Percentiles rank a stretch among this genome's conserved stretches.
Evolutionary conservation across 768 basidiomycete genomes (phyloP).

Genomic region (Rubroboletus satanas): DNA sequence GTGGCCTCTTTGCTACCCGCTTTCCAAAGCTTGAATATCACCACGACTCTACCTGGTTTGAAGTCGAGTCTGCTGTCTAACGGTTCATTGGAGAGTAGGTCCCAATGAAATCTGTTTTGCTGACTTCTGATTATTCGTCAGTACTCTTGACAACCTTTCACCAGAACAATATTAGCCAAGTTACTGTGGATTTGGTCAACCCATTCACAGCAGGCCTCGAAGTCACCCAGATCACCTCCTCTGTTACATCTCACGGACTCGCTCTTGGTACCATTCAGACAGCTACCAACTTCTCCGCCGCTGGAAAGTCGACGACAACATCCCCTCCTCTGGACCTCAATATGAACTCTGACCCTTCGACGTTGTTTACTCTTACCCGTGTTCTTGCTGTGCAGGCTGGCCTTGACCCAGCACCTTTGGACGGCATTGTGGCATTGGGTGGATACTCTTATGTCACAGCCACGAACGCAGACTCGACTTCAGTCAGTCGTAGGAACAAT

Average conservation of each 20-base stretch:
- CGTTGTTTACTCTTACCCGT: slow-evolving; percentile 71
- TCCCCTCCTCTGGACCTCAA: slow-evolving; percentile 57
- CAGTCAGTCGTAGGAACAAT: slow-evolving; percentile 38
- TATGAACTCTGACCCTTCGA: slow-evolving; percentile 64
- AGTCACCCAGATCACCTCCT: slow-evolving; percentile 57
- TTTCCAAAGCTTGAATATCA: slow-evolving; percentile 55
- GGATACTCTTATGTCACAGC: slow-evolving; percentile 53
- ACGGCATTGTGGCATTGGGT: slow-evolving; percentile 63
- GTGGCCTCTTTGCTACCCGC: slow-evolving; percentile 57
- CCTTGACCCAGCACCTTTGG: slow-evolving; percentile 55
- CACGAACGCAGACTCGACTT: slow-evolving; percentile 33
- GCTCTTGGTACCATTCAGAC: slow-evolving; percentile 58
- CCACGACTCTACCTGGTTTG: slow-evolving; percentile 56
- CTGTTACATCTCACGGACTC: slow-evolving; percentile 60
- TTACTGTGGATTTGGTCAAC: slow-evolving; percentile 58
- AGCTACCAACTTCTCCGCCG: slow-evolving; percentile 45
- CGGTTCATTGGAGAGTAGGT: slow-evolving; percentile 51
- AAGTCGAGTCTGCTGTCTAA: slow-evolving; percentile 52
- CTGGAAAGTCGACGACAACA: slow-evolving; percentile 50
- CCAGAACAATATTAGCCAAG: slow-evolving; percentile 60
- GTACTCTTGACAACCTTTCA: slow-evolving; percentile 64
- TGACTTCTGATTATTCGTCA: slow-evolving; percentile 16
- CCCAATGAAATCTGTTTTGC: not conserved
- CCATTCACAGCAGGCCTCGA: slow-evolving; percentile 60
- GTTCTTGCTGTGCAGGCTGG: slow-evolving; percentile 62